Base-by-base conservation (phyloP, 1,284 basidiomycete genomes). In the Cryptococcus wingfieldii region DNA sequence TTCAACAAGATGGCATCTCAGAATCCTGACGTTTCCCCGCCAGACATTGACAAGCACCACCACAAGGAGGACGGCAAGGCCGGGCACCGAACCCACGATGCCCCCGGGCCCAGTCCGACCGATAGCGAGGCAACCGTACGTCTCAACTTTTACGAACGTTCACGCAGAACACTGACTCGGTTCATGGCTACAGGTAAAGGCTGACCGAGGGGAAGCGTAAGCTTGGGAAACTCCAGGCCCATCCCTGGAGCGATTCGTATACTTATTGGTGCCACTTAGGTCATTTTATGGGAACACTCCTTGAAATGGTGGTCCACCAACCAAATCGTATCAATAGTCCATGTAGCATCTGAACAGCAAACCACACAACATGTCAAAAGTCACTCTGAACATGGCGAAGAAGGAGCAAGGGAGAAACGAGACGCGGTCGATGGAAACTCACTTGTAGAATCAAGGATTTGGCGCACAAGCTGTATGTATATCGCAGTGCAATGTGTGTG, bases 221-320 rank as follows among this genome's bases (percentile, higher is more conserved):
- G 23, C 50, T 9, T 42, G 14, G 18, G 27, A n/a, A 41, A 23
- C n/a, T 42, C 57, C 57, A 57, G 23, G 54, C 44, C 54, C 56
- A 18, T 50, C 57, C 14, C 1, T 10, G 16, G 19, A 23, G 43
- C 52, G 60, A 34, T 42, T 34, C 2, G 38, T 59, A 9, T 44
- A 53, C 39, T 78, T 61, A 77, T 77, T 64, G 59, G 66, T 9
- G 67, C 74, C 59, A 69, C 73, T 1, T 65, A 60, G 45, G 76
- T 34, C 31, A 34, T 34, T 34, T 34, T 10, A 34, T 6, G 31
- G 31, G 31, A 34, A 6, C 10, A 8, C 7, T 34, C 31, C 31
- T 34, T 34, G 31, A 34, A 34, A 34, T 34, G 31, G 5, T 23
- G 23, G 23, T 23, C 23, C 23, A 23, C 31, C 31, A 34, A 34